A percentile compares a stretch with the other conserved stretches of the same genome.
These are phyloP conservation scores for Brettanomyces naardenensis DNA, from an alignment of 805 yeast species.

Conservation along the genomic window DNA sequence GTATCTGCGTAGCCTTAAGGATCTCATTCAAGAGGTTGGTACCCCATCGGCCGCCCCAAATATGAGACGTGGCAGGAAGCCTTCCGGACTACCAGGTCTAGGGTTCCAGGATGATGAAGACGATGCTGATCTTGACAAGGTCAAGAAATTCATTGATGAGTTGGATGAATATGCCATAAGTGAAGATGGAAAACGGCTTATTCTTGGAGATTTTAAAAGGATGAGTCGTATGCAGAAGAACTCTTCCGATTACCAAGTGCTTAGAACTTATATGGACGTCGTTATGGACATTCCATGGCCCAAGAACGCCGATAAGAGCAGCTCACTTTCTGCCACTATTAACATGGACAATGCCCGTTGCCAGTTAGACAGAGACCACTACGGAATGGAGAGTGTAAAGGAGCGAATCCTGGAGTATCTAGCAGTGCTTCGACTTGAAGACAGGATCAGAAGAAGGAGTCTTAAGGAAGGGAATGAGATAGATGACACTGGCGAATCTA, in stretches of 20 bases:
- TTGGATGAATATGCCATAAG: slow-evolving; percentile 28
- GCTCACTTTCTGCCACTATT: slow-evolving; percentile 26
- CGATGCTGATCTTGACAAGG: slow-evolving; percentile 30
- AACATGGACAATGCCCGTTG: slow-evolving; percentile 45
- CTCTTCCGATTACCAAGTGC: slow-evolving; percentile 56
- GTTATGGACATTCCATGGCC: slow-evolving; percentile 60
- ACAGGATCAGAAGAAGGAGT: slow-evolving; percentile 10
- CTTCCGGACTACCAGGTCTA: not conserved
- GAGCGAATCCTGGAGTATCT: slow-evolving; percentile 70
- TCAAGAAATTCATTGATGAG: slow-evolving; percentile 23
- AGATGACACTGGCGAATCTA: not conserved
- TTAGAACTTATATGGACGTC: slow-evolving; percentile 56
- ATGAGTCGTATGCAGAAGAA: slow-evolving; percentile 47
- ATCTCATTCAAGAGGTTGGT: slow-evolving; percentile 2
- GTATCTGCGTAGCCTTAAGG: slow-evolving; percentile 22
- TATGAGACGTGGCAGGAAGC: not conserved
- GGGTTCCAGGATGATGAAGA: slow-evolving; percentile 21
- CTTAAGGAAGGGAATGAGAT: not conserved
- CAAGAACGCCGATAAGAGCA: slow-evolving; percentile 18
- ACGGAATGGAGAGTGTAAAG: slow-evolving; percentile 68
- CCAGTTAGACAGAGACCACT: slow-evolving; percentile 70
- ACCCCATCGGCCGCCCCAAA: not conserved
- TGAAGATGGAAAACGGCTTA: slow-evolving; percentile 33
- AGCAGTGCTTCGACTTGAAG: slow-evolving; percentile 61
- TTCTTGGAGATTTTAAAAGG: slow-evolving; percentile 45